These are phyloP conservation scores for Jimgerdemannia flammicorona DNA, from an alignment of 192 early-diverging fungal species.

Conservation along the genomic window DNA sequence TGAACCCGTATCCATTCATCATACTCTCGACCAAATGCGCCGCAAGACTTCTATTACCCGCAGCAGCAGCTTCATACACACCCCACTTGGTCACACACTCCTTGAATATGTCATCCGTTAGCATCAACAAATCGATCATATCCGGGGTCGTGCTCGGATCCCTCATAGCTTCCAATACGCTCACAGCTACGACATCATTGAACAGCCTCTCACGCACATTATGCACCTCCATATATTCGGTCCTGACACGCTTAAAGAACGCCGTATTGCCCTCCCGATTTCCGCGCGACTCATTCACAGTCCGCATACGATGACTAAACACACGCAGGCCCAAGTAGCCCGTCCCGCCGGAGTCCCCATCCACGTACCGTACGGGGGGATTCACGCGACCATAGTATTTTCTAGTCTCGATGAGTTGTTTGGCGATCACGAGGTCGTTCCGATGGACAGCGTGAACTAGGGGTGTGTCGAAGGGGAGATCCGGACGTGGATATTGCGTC, in stretches of 20 bases:
- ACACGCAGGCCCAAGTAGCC: background rate
- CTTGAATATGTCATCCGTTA: background rate
- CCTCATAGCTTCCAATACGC: background rate
- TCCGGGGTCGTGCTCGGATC: constrained; percentile 2
- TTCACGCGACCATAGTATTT: constrained; percentile 2
- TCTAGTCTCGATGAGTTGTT: background rate
- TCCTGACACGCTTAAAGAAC: constrained; percentile 7
- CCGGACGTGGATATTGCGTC: constrained; percentile 2
- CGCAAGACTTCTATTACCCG: constrained; percentile 20
- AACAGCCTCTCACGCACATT: background rate
- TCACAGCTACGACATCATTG: background rate
- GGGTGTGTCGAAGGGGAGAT: background rate
- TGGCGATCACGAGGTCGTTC: constrained; percentile 5
- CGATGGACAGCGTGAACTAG: constrained; percentile 10
- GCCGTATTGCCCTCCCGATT: constrained; percentile 48
- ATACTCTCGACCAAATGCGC: background rate
- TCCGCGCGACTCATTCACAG: constrained; percentile 52
- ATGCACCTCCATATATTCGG: background rate
- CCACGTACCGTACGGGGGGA: constrained; percentile 7
- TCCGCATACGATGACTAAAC: constrained; percentile 8
- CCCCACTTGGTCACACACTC: background rate
- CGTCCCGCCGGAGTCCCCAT: constrained; percentile 5
- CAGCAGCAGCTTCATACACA: constrained; percentile 12
- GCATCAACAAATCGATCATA: background rate
- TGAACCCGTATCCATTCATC: constrained; percentile 6